Base-by-base conservation (phyloP, 1,284 basidiomycete genomes). In the Pseudomicrostroma phylloplanum region DNA sequence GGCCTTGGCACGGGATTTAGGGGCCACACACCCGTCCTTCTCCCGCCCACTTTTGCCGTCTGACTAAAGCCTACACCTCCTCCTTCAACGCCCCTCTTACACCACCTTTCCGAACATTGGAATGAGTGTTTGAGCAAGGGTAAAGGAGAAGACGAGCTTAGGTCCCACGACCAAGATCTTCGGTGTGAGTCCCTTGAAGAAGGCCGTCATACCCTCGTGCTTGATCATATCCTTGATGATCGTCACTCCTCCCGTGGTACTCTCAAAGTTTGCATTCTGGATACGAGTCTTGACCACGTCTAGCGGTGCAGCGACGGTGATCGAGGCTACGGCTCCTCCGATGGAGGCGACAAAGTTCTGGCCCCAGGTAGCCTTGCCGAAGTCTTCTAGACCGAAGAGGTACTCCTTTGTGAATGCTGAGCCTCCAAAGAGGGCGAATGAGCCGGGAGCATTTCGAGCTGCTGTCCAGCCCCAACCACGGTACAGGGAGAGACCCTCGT, bases 391-490 rank as follows among this genome's bases (percentile, higher is more conserved):
- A 58, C 89, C 87, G 73, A 97, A 90, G 57, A 92, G 80, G 80
- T 92, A 93, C 76, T 96, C 92, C 81, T 98, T 97, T 43, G 93
- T 91, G 60, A 88, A 85, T 1, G 94, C 93, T 2, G 91, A 94
- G 54, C 91, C 94, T 79, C 94, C 94, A 78, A 98, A 98, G 19
- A 79, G 67, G 60, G 94, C 92, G 73, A 98, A 98, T 60, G 86
- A 88, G 15, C 94, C 94, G 1, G 94, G 94, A 1, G 94, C 94
- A 79, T 98, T 98, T 62, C 94, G 86, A 1, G 92, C 93, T 83
- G 96, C 90, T 42, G 94, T 98, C 94, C 94, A 97, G 60, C 93
- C 94, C 90, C 92, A 96, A 46, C 94, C 94, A 69, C 92, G 87
- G 82, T 98, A 98, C 43, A 98, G 85, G 12, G 86, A 88, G 59